Percentiles rank a stretch among this genome's conserved stretches.
Evolutionary conservation across 331 rosid species (phyloP).

Genomic region (Arachis monticola): DNA sequence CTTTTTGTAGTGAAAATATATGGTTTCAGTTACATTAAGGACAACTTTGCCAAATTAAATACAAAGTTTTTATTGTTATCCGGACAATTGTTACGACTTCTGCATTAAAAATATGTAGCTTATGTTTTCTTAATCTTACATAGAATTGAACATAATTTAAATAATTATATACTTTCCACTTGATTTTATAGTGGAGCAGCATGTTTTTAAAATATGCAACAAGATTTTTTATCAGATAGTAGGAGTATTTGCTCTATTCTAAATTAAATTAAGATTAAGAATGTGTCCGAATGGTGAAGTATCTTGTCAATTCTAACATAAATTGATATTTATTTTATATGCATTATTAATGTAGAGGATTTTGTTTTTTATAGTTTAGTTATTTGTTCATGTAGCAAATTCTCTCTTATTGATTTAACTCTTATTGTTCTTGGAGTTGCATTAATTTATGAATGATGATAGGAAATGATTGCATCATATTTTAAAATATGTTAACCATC

Average conservation of each 20-base stretch:
- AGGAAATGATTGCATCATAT: neutral
- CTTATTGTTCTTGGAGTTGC: too few relatives aligned
- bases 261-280: neutral
- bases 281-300: neutral
- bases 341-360: neutral
- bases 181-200: neutral
- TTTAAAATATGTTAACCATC: neutral
- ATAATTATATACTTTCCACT: neutral
- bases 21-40: neutral
- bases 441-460: neutral
- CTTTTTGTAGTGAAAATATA: slow-evolving; percentile 8
- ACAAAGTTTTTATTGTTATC: neutral
- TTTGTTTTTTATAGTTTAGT: neutral
- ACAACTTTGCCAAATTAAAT: neutral
- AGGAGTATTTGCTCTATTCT: neutral
- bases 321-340: neutral
- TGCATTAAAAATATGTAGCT: neutral
- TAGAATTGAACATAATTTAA: neutral
- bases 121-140: neutral
- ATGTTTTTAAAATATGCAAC: neutral
- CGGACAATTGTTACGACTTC: neutral
- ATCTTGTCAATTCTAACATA: neutral
- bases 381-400: too few relatives aligned
- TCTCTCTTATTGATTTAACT: too few relatives aligned
- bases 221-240: neutral